Base-by-base conservation (phyloP, 805 yeast genomes). In the Starmera pachycereana region DNA sequence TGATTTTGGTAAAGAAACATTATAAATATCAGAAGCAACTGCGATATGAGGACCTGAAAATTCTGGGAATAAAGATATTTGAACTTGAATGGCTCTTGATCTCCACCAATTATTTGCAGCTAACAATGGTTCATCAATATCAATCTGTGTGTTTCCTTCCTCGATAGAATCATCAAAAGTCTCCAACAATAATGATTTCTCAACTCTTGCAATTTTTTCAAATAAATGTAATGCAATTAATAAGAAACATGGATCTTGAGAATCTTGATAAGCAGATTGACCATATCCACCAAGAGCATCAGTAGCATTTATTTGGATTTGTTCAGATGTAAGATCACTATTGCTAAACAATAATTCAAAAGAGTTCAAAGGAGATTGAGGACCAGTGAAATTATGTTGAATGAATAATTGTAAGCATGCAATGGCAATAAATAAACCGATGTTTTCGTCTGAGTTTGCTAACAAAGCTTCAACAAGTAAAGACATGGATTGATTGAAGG, bases 321-420 rank as follows among this genome's bases (percentile, higher is more conserved):
- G 49, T 18, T 32, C 41, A n/a, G 19, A 39, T 33, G 18, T 32
- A 38, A 29, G 38, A 9, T 31, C 31, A 2, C 47, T 33, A 1
- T 41, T 40, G 1, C 44, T 36, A 16, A 53, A 56, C 3, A 63
- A 50, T n/a, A 51, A 37, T n/a, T 61, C 52, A 30, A 52, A 51
- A 5, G 69, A 49, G 4, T 57, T 59, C 18, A 64, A 48, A 5
- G 69, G 68, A 3, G 76, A 51, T 22, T 72, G 69, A 6, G 96
- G 96, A 8, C 97, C 97, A 0, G 95, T 85, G 58, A 71, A 85
- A 57, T 89, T 89, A 38, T 72, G 60, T 56, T 86, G 94, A 12
- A 83, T 62, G 53, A 82, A 89, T 2, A 73, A 54, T 53, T 87
- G 88, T 22, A 86, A 61, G 4, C 76, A 60, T 1, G 81, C 69